Percentiles rank a stretch among this genome's conserved stretches.
These are phyloP conservation scores for Trichosporon inkin DNA, from an alignment of 1,284 basidiomycete genomes.

Conservation along the genomic window DNA sequence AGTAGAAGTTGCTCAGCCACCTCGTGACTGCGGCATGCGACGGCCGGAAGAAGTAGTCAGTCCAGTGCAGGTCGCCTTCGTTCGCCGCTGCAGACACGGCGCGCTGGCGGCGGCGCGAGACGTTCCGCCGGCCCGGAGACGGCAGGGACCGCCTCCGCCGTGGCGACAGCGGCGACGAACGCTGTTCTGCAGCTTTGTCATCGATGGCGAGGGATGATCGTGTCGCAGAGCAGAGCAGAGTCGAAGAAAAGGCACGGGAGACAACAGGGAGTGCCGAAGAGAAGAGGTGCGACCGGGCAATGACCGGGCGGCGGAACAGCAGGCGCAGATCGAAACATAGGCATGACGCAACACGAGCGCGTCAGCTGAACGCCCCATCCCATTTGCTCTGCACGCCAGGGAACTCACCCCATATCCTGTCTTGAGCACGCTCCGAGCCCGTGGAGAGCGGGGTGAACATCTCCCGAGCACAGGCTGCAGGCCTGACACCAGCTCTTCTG, in stretches of 20 bases:
- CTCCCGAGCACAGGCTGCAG: not conserved
- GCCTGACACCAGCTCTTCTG: too few species aligned
- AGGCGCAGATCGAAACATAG: too few species aligned
- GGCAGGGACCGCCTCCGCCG: not conserved
- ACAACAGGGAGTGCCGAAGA: too few species aligned
- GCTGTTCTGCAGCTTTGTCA: not conserved
- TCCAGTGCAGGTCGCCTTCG: slow-evolving; percentile 28
- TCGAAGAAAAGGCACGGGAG: too few species aligned
- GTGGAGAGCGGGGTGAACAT: slow-evolving; percentile 50
- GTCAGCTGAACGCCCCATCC: not conserved
- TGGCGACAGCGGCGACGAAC: not conserved
- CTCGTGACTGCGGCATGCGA: slow-evolving; percentile 49
- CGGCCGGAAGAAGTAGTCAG: slow-evolving; percentile 44
- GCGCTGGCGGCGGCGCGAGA: slow-evolving; percentile 16
- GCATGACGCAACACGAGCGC: slow-evolving; percentile 1
- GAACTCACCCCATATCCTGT: slow-evolving; percentile 47
- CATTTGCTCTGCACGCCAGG: not conserved
- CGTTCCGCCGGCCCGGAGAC: not conserved
- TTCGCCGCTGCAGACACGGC: slow-evolving; percentile 25
- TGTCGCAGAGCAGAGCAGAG: not conserved
- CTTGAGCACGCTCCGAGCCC: slow-evolving; percentile 48
- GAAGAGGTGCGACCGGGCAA: not conserved
- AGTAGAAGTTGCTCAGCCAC: slow-evolving; percentile 55
- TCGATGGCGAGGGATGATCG: not conserved
- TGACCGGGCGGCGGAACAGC: too few species aligned